A percentile compares a stretch with the other conserved stretches of the same genome.
phyloP scores from a whole-genome alignment of 2,329 filamentous ascomycete genomes.

The Aspergillus japonicus region DNA sequence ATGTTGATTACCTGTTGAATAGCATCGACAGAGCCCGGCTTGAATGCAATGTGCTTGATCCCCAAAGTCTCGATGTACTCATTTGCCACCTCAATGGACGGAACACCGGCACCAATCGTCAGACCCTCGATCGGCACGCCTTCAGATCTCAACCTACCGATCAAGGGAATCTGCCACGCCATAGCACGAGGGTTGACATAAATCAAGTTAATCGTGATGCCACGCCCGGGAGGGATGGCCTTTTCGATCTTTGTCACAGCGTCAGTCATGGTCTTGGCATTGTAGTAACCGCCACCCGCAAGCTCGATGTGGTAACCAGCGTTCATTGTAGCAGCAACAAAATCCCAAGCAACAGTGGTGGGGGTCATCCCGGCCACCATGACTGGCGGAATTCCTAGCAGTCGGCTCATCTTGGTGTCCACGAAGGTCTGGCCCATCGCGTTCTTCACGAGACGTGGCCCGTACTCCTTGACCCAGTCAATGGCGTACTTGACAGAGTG shows the following conservation, averaged over 20 bases:
- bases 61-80: constrained; percentile 92
- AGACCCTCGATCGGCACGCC: constrained; percentile 89
- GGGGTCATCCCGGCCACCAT: constrained; percentile 94
- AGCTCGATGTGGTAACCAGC: constrained; percentile 93
- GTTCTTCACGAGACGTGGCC: constrained; percentile 86
- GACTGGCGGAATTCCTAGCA: constrained; percentile 78
- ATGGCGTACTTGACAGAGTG: constrained; percentile 92
- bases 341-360: constrained; percentile 84
- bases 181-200: constrained; percentile 88
- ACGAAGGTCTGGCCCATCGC: constrained; percentile 87
- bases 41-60: constrained; percentile 90
- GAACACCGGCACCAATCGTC: constrained; percentile 88
- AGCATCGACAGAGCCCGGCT: constrained; percentile 82
- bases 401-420: constrained; percentile 91
- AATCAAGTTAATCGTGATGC: constrained; percentile 86
- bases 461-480: constrained; percentile 97
- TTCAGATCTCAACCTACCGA: constrained; percentile 75
- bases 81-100: constrained; percentile 87
- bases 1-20: constrained; percentile 90
- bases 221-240: constrained; percentile 77
- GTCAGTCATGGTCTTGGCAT: constrained; percentile 75
- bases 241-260: constrained; percentile 83
- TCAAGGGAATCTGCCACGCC: constrained; percentile 86
- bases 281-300: constrained; percentile 86
- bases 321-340: constrained; percentile 89